Conservation (phyloP, 495 filamentous ascomycete genomes). For the Daldinia vernicosa region DNA sequence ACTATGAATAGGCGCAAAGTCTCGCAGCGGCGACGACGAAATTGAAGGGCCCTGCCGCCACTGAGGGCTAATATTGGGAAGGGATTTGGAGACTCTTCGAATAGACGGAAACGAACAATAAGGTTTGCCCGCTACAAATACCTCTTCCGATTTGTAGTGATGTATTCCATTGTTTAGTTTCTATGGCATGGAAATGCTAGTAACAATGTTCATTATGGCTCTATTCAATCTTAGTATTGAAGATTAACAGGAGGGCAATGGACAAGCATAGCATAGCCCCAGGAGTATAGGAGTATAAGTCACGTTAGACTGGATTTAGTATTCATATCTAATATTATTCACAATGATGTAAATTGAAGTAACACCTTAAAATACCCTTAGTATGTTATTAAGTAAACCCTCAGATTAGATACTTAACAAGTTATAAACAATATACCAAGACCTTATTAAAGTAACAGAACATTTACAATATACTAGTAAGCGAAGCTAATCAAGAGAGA, state of each 20-base stretch:
- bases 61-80: neutral
- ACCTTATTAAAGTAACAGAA: neutral
- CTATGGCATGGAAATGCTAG: neutral
- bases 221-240: neutral
- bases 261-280: neutral
- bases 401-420: neutral
- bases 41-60: neutral
- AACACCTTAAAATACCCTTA: neutral
- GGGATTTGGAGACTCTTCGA: no score
- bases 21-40: neutral
- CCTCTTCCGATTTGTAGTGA: no score
- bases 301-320: neutral
- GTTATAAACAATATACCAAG: neutral
- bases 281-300: neutral
- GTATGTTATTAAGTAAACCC: neutral
- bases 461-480: neutral
- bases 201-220: neutral
- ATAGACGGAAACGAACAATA: neutral
- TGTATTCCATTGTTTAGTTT: neutral
- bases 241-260: neutral
- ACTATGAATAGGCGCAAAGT: neutral
- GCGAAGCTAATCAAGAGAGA: conserved; percentile 5
- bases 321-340: neutral
- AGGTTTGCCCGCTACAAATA: no score
- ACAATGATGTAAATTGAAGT: neutral